phyloP scores from a whole-genome alignment of 2,329 filamentous ascomycete genomes.

The Colletotrichum paranaense region DNA sequence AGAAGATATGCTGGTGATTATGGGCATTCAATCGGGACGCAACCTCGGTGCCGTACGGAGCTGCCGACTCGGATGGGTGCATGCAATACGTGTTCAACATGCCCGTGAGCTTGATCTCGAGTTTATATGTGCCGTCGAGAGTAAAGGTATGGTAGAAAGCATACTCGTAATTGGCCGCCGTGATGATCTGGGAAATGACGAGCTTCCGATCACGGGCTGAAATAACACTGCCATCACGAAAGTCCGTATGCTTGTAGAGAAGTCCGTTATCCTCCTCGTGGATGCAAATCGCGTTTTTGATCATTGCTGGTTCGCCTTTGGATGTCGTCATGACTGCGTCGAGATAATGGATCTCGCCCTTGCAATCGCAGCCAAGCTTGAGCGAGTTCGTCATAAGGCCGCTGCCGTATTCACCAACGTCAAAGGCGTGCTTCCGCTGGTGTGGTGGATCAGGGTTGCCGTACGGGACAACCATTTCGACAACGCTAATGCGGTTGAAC shows the following conservation, averaged over 20 bases:
- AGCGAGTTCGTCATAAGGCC: slow-evolving; percentile 74
- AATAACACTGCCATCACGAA: slow-evolving; percentile 76
- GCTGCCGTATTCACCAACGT: slow-evolving; percentile 71
- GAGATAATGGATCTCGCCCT: slow-evolving; percentile 73
- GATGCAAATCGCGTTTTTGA: slow-evolving; percentile 83
- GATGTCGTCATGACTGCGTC: slow-evolving; percentile 71
- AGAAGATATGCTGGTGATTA: slow-evolving; percentile 69
- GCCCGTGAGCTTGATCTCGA: slow-evolving; percentile 66
- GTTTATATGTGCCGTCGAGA: slow-evolving; percentile 74
- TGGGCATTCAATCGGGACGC: slow-evolving; percentile 62
- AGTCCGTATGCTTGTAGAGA: slow-evolving; percentile 81
- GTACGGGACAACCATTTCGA: neutral
- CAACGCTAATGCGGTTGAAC: neutral
- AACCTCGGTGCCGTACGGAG: slow-evolving; percentile 62
- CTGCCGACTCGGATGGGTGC: slow-evolving; percentile 43
- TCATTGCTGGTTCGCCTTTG: slow-evolving; percentile 74
- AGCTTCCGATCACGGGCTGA: slow-evolving; percentile 80
- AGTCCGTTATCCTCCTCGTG: slow-evolving; percentile 82
- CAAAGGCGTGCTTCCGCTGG: slow-evolving; percentile 75
- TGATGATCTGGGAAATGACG: slow-evolving; percentile 79
- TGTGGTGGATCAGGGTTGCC: slow-evolving; percentile 59
- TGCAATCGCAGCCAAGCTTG: slow-evolving; percentile 72
- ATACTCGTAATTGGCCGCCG: slow-evolving; percentile 84
- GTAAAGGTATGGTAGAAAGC: slow-evolving; percentile 52
- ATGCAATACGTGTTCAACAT: slow-evolving; percentile 57